Evolutionary conservation across 2,329 filamentous ascomycete species (phyloP).

Genomic region (Aureobasidium musti): DNA sequence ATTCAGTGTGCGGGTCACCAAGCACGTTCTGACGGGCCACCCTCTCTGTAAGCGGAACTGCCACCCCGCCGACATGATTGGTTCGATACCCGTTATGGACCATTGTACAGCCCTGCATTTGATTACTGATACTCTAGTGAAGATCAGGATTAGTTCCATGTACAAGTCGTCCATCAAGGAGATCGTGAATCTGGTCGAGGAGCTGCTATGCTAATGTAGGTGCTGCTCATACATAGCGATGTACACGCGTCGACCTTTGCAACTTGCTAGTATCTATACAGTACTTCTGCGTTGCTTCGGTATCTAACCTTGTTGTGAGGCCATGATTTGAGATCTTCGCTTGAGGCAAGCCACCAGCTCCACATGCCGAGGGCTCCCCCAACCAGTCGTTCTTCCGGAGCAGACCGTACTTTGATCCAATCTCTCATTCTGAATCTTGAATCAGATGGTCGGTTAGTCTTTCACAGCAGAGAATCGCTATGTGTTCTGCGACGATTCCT

Average conservation of each 20-base stretch:
- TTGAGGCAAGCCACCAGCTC: slow-evolving; percentile 9
- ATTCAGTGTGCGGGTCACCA: neutral
- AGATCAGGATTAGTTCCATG: too few species aligned
- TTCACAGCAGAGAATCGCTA: neutral
- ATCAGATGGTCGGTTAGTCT: neutral
- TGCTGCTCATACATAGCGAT: neutral
- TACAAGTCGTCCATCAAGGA: neutral
- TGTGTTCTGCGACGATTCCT: neutral
- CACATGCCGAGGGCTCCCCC: slow-evolving; percentile 15
- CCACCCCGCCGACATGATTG: neutral
- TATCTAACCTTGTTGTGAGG: neutral
- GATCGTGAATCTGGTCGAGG: neutral
- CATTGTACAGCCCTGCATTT: neutral
- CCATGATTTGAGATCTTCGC: slow-evolving; percentile 7
- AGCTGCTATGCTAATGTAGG: neutral
- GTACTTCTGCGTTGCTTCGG: slow-evolving; percentile 7
- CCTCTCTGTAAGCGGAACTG: neutral
- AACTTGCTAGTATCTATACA: neutral
- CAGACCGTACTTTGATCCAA: neutral
- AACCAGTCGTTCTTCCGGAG: slow-evolving; percentile 9
- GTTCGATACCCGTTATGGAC: neutral
- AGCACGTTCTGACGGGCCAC: neutral
- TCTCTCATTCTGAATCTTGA: neutral
- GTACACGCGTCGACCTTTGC: neutral
- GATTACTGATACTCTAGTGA: slow-evolving; percentile 10